phyloP scores from a whole-genome alignment of 2,329 filamentous ascomycete species.

The Fusarium camptoceras region DNA sequence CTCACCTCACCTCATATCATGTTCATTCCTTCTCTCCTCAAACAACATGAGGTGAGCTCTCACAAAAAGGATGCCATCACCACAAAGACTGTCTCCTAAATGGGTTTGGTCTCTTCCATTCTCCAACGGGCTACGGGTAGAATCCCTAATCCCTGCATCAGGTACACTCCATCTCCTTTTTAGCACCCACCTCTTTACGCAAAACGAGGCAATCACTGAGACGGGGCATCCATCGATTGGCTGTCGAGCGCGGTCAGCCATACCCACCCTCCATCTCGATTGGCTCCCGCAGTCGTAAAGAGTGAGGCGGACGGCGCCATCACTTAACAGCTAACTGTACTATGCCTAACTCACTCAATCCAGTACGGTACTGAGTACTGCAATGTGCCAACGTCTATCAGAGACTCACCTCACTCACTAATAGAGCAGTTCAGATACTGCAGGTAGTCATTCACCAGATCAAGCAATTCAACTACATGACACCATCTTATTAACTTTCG shows the following conservation, averaged over 20 bases:
- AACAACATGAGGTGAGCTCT: conserved; percentile 22
- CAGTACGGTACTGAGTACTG: too few relatives aligned
- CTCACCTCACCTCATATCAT: conserved; percentile 7
- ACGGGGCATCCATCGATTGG: conserved; percentile 46
- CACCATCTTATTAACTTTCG: conserved; percentile 27
- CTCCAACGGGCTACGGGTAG: conserved; percentile 32
- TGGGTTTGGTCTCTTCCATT: conserved; percentile 16
- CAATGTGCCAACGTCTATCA: not conserved
- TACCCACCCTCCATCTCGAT: conserved; percentile 41
- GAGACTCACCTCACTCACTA: not conserved
- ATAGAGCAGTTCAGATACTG: not conserved
- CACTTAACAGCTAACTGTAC: conserved; percentile 8
- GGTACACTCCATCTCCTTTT: conserved; percentile 37
- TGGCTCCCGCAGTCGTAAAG: conserved; percentile 42
- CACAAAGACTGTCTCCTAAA: conserved; percentile 14
- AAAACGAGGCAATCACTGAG: conserved; percentile 48
- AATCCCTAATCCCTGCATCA: conserved; percentile 33
- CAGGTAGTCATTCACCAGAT: conserved; percentile 14
- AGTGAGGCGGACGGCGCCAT: conserved; percentile 46
- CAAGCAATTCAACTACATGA: conserved; percentile 11
- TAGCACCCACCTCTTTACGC: conserved; percentile 37
- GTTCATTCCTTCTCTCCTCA: conserved; percentile 2
- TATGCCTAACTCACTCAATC: not conserved
- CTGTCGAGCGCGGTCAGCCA: conserved; percentile 37
- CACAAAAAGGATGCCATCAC: conserved; percentile 31